Evolutionary conservation across 441 rosid genomes (phyloP).

Genomic region (Arabidopsis lyrata): DNA sequence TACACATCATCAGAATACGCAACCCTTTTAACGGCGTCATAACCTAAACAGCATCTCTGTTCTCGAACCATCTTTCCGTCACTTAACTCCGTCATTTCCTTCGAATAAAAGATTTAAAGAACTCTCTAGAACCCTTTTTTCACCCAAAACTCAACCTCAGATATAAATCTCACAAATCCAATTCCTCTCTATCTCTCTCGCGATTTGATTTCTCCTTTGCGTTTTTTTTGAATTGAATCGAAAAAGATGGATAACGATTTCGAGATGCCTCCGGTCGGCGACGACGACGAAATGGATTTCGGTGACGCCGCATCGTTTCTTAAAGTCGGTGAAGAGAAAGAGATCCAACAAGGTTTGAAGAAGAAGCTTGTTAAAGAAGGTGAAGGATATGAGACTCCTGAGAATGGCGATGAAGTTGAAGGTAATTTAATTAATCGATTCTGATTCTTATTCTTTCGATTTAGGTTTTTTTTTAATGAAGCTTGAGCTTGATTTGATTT

Average conservation of each 20-base stretch:
- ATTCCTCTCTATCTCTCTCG: not conserved
- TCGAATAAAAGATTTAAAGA: slow-evolving; percentile 19
- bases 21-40: slow-evolving; percentile 21
- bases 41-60: not conserved
- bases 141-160: slow-evolving; percentile 10
- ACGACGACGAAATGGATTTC: slow-evolving; percentile 61
- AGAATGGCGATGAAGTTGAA: slow-evolving; percentile 76
- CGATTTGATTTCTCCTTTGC: slow-evolving; percentile 9
- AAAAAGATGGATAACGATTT: slow-evolving; percentile 64
- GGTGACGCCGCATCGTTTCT: slow-evolving; percentile 49
- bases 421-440: slow-evolving; percentile 44
- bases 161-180: not conserved
- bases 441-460: not conserved
- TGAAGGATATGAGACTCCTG: slow-evolving; percentile 67
- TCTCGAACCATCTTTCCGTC: slow-evolving; percentile 43
- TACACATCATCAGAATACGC: too few species aligned
- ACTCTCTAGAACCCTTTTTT: slow-evolving; percentile 47
- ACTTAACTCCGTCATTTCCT: slow-evolving; percentile 37
- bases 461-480: not conserved
- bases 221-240: not conserved
- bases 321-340: slow-evolving; percentile 80
- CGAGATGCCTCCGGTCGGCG: slow-evolving; percentile 59
- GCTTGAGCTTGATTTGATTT: slow-evolving; percentile 29
- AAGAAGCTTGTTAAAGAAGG: slow-evolving; percentile 79
- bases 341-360: slow-evolving; percentile 73